A percentile compares a stretch with the other conserved stretches of the same genome.
These are phyloP conservation scores for Hypocreales sp. DNA, from an alignment of 2,329 filamentous ascomycete genomes.

Conservation along the genomic window DNA sequence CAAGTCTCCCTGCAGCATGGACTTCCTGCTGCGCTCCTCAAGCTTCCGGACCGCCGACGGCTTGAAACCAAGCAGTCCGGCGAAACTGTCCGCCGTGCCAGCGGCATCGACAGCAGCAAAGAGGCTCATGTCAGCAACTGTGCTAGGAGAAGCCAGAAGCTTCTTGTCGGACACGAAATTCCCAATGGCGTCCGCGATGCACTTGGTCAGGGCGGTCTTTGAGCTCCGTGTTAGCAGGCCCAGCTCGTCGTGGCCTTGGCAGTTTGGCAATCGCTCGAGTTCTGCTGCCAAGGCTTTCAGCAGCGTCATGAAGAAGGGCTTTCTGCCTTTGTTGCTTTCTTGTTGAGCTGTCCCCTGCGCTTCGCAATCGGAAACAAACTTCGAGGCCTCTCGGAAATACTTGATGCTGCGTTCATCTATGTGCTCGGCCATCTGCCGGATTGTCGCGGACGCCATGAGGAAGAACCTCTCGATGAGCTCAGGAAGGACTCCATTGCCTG, in stretches of 20 bases:
- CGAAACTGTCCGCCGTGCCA: constrained; percentile 7
- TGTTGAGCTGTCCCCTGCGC: constrained; percentile 1
- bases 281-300: constrained; percentile 18
- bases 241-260: constrained; percentile 10
- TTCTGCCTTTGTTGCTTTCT: neutral
- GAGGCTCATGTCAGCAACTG: constrained; percentile 11
- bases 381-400: constrained; percentile 18
- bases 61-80: constrained; percentile 10
- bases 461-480: constrained; percentile 19
- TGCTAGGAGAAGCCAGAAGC: constrained; percentile 9
- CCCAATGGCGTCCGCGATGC: constrained; percentile 10
- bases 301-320: constrained; percentile 17
- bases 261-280: constrained; percentile 12
- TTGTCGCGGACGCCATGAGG: constrained; percentile 13
- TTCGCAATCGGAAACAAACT: constrained; percentile 11
- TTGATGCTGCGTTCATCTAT: constrained; percentile 24
- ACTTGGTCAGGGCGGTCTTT: constrained; percentile 11
- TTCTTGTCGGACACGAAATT: constrained; percentile 15
- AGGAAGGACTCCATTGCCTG: constrained; percentile 10
- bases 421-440: constrained; percentile 28
- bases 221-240: constrained; percentile 9
- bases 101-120: constrained; percentile 19
- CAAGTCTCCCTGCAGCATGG: constrained; percentile 18
- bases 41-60: constrained; percentile 17
- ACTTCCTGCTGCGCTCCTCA: constrained; percentile 17